Percentiles rank a stretch among this genome's conserved stretches.
These are phyloP conservation scores for Xylaria sp. DNA, from an alignment of 2,329 filamentous ascomycete genomes.

Conservation along the genomic window DNA sequence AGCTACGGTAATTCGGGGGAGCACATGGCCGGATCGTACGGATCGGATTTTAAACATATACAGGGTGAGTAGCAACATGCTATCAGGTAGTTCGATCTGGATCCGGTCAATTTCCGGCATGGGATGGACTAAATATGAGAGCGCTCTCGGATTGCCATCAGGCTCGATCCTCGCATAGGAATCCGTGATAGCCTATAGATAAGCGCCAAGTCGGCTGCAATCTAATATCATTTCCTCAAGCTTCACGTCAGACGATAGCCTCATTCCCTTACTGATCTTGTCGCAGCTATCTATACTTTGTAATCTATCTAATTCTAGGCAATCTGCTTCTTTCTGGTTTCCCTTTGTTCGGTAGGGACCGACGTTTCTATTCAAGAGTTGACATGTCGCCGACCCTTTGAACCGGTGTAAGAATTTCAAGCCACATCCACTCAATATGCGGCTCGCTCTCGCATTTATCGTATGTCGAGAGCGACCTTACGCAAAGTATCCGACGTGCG, in stretches of 20 bases:
- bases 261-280: neutral
- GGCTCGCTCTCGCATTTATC: slow-evolving; percentile 8
- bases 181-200: neutral
- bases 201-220: neutral
- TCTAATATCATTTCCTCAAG: neutral
- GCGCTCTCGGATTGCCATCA: neutral
- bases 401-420: neutral
- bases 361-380: neutral
- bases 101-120: neutral
- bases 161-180: neutral
- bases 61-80: no score
- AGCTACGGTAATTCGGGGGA: neutral
- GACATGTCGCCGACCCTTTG: neutral
- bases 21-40: neutral
- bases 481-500: neutral
- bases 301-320: no score
- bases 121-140: neutral
- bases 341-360: neutral
- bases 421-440: neutral
- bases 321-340: neutral
- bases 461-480: neutral
- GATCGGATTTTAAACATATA: slow-evolving; percentile 3
- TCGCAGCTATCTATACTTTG: neutral
- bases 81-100: neutral
- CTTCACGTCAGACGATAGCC: neutral